These are phyloP conservation scores for Ceratocystis colombiana DNA, from an alignment of 2,329 filamentous ascomycete species.

Conservation along the genomic window DNA sequence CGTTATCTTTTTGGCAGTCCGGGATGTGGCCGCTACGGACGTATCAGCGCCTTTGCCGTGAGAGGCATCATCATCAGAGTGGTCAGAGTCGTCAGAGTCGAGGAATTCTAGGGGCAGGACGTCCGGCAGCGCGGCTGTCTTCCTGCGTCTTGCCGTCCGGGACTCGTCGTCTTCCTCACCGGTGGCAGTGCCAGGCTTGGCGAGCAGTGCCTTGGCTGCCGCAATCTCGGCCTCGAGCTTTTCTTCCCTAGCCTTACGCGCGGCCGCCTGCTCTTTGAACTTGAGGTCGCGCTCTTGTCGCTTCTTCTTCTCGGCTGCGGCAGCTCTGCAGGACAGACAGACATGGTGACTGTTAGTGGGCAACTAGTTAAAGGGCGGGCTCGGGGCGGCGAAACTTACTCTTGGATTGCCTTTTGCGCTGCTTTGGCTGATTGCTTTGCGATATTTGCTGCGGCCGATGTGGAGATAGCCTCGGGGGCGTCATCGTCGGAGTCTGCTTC, in stretches of 20 bases:
- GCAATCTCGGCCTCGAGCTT: conserved; percentile 25
- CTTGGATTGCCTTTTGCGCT: conserved; percentile 41
- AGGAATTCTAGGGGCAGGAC: conserved; percentile 46
- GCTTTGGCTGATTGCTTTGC: conserved; percentile 39
- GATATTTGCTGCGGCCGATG: conserved; percentile 39
- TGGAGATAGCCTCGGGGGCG: conserved; percentile 51
- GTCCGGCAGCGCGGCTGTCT: conserved; percentile 33
- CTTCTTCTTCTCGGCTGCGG: conserved; percentile 44
- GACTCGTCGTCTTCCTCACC: conserved; percentile 1
- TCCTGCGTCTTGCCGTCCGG: conserved; percentile 1
- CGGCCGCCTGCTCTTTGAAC: conserved; percentile 46
- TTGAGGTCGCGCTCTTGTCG: conserved; percentile 45
- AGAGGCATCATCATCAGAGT: conserved; percentile 28
- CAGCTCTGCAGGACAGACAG: conserved; percentile 35
- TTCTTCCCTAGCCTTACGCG: conserved; percentile 36
- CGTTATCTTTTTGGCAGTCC: conserved; percentile 1
- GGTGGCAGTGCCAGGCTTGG: conserved; percentile 19
- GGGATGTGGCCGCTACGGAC: conserved; percentile 31
- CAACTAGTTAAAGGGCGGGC: conserved; percentile 11
- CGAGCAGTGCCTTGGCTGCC: conserved; percentile 27
- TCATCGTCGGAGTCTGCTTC: conserved; percentile 41
- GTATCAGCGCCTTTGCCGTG: conserved; percentile 26
- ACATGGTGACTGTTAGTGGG: conserved; percentile 18
- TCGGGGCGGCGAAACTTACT: conserved; percentile 35
- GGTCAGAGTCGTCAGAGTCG: conserved; percentile 39